A percentile compares a stretch with the other conserved stretches of the same genome.
Conservation (phyloP, 2,329 filamentous ascomycete species). For the Aspergillus fructus region DNA sequence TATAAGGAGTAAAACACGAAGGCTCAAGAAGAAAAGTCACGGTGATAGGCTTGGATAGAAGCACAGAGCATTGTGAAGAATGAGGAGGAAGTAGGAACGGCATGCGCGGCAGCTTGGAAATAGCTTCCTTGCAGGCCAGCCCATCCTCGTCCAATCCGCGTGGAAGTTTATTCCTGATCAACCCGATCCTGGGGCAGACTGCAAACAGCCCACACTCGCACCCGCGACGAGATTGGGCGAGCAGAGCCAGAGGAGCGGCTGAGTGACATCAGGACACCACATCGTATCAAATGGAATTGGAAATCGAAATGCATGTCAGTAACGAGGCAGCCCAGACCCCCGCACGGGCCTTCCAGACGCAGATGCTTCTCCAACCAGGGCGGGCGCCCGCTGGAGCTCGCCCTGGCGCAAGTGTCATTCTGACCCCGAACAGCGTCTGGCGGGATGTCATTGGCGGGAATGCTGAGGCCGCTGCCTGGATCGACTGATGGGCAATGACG, state of each 20-base stretch:
- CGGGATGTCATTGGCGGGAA: background rate
- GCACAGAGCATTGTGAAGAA: background rate
- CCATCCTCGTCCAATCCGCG: background rate
- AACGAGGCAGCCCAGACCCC: conserved; percentile 1
- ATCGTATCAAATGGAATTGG: conserved; percentile 7
- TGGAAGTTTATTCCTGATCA: background rate
- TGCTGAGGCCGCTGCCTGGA: background rate
- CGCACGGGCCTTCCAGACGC: conserved; percentile 3
- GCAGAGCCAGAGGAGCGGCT: background rate
- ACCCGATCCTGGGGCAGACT: background rate
- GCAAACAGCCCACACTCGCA: background rate
- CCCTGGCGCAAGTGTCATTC: background rate
- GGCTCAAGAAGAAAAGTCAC: background rate
- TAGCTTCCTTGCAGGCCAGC: background rate
- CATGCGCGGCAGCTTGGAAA: conserved; percentile 8
- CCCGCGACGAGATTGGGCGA: conserved; percentile 2
- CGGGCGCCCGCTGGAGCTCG: background rate
- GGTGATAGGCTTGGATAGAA: background rate
- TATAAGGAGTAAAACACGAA: conserved; percentile 6
- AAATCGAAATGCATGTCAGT: conserved; percentile 8
- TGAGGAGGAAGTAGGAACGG: conserved; percentile 3
- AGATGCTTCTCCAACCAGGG: background rate
- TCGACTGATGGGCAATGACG: background rate
- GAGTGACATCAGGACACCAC: conserved; percentile 8
- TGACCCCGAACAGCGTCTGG: background rate